A percentile compares a stretch with the other conserved stretches of the same genome.
Evolutionary conservation across 139 green algal species (phyloP).

Genomic region (Yamagishiella unicocca): DNA sequence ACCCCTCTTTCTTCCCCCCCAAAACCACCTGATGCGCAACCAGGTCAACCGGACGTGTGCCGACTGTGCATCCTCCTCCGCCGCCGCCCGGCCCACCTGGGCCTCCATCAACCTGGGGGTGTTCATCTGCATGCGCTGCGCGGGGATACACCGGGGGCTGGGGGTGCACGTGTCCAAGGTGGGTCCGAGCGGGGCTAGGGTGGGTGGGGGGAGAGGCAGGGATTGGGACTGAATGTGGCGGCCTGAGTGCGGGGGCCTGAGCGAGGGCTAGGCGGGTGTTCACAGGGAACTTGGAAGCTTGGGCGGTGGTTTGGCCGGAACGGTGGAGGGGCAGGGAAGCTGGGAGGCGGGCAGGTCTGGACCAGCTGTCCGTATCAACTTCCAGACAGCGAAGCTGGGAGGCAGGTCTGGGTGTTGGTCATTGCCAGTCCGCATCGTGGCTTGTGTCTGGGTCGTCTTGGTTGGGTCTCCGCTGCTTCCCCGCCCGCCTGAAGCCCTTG

Average conservation of each 20-base stretch:
- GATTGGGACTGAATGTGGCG: no score
- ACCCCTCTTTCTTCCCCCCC: neutral
- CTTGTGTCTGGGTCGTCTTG: no score
- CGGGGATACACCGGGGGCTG: slow-evolving; percentile 86
- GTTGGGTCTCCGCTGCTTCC: neutral
- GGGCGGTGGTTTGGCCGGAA: no score
- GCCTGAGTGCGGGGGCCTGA: no score
- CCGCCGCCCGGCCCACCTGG: slow-evolving; percentile 78
- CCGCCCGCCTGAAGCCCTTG: neutral
- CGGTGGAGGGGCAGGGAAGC: no score
- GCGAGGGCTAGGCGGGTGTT: no score
- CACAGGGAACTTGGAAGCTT: no score
- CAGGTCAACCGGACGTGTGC: slow-evolving; percentile 67
- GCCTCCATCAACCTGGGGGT: slow-evolving; percentile 88
- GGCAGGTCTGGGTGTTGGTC: no score
- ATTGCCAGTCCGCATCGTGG: no score
- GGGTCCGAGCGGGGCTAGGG: neutral
- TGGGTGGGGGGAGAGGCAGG: slow-evolving; percentile 28
- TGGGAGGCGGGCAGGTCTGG: no score
- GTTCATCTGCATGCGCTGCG: slow-evolving; percentile 93
- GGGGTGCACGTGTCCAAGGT: slow-evolving; percentile 88
- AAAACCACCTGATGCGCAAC: neutral
- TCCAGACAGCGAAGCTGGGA: no score
- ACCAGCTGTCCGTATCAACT: no score
- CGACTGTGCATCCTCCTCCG: slow-evolving; percentile 66